Percentiles rank a stretch among this genome's conserved stretches.
phyloP scores from a whole-genome alignment of 208 protist genomes.

The Crithidia thermophila region DNA sequence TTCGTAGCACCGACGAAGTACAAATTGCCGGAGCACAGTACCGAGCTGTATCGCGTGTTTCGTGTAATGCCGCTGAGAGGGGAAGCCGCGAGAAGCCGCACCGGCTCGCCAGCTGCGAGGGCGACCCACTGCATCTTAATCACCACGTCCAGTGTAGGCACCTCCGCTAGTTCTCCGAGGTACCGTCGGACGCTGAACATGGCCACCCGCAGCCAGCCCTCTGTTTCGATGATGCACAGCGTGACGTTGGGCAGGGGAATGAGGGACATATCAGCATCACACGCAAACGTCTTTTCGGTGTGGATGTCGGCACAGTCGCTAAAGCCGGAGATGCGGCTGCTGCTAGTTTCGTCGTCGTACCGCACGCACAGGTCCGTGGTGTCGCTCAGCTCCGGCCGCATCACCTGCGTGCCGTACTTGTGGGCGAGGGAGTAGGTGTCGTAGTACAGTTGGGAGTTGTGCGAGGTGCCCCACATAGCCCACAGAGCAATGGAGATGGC shows the following conservation, averaged over 20 bases:
- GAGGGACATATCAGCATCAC: slow-evolving; percentile 8
- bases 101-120: slow-evolving; percentile 8
- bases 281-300: neutral
- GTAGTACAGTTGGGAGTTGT: neutral
- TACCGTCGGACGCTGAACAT: slow-evolving; percentile 4
- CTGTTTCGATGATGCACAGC: neutral
- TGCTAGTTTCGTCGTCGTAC: neutral
- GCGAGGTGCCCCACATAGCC: slow-evolving; percentile 30
- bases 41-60: slow-evolving; percentile 45
- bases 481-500: slow-evolving; percentile 37
- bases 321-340: neutral
- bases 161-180: slow-evolving; percentile 10
- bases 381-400: neutral
- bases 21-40: slow-evolving; percentile 45
- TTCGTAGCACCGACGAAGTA: slow-evolving; percentile 50
- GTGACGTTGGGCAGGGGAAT: neutral
- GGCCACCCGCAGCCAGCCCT: neutral
- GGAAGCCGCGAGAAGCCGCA: neutral
- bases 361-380: slow-evolving; percentile 2
- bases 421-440: neutral
- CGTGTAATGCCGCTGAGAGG: slow-evolving; percentile 15
- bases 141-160: slow-evolving; percentile 44
- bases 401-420: slow-evolving; percentile 6
- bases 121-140: slow-evolving; percentile 61
- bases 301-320: neutral